phyloP scores from a whole-genome alignment of 345 rosid species.

The Eutrema japonicum region DNA sequence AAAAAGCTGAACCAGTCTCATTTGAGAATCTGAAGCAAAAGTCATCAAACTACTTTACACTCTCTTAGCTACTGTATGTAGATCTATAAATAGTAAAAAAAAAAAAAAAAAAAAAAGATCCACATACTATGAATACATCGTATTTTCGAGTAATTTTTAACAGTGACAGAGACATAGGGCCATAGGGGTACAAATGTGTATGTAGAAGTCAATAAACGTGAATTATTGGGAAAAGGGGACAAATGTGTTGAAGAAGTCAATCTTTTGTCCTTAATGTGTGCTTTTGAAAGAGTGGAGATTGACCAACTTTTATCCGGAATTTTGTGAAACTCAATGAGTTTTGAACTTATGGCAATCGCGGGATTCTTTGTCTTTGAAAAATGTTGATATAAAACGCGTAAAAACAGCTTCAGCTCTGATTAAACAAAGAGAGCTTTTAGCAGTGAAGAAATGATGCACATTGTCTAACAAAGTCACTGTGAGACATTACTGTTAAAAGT shows the following conservation, averaged over 20 bases:
- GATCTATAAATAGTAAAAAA: background rate
- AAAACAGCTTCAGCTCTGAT: slow-evolving; percentile 14
- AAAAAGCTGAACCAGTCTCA: slow-evolving; percentile 23
- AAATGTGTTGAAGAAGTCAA: slow-evolving; percentile 33
- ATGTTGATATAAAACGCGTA: slow-evolving; percentile 2
- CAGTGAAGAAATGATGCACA: slow-evolving; percentile 16
- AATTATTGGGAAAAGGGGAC: slow-evolving; percentile 20
- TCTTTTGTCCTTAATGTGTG: slow-evolving; percentile 38
- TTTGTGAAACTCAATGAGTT: slow-evolving; percentile 14
- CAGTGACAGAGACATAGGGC: slow-evolving; percentile 16
- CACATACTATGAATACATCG: background rate
- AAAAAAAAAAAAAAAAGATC: background rate
- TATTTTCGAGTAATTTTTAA: background rate
- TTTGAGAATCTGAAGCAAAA: slow-evolving; percentile 30
- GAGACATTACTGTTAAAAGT: slow-evolving; percentile 16
- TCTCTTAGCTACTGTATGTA: slow-evolving; percentile 26
- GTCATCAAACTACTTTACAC: slow-evolving; percentile 31
- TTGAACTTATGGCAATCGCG: slow-evolving; percentile 21
- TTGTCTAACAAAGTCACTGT: slow-evolving; percentile 18
- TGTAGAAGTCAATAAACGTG: background rate
- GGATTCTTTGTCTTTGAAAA: slow-evolving; percentile 19
- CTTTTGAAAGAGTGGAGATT: slow-evolving; percentile 33
- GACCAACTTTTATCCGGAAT: slow-evolving; percentile 23
- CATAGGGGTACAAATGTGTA: background rate
- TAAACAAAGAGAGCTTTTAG: slow-evolving; percentile 30